Conservation (phyloP, 495 filamentous ascomycete genomes). For the Penicillium bialowiezense region DNA sequence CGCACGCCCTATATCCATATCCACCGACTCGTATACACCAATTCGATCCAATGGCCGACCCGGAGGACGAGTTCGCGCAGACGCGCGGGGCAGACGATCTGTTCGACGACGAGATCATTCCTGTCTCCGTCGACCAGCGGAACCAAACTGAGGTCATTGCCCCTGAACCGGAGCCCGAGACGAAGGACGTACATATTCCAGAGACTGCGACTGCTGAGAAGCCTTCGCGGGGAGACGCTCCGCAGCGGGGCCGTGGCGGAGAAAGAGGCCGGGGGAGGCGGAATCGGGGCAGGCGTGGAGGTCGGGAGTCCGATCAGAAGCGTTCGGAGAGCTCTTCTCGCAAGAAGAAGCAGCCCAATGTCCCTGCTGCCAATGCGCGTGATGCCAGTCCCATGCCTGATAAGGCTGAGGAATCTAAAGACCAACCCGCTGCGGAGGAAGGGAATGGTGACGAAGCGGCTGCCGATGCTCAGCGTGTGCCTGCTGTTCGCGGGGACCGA, state of each 20-base stretch:
- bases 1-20: background rate
- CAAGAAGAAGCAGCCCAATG: slow-evolving; percentile 18
- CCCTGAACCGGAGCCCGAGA: slow-evolving; percentile 10
- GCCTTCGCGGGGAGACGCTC: slow-evolving; percentile 21
- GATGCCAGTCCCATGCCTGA: slow-evolving; percentile 14
- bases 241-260: slow-evolving; percentile 33
- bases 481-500: slow-evolving; percentile 65
- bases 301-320: slow-evolving; percentile 29
- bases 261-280: slow-evolving; percentile 37
- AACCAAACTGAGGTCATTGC: slow-evolving; percentile 27
- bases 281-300: slow-evolving; percentile 31
- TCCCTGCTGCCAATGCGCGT: slow-evolving; percentile 15
- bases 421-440: slow-evolving; percentile 21
- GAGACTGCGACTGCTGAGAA: slow-evolving; percentile 16
- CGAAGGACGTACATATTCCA: slow-evolving; percentile 3
- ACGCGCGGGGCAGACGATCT: slow-evolving; percentile 65
- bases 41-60: slow-evolving; percentile 21
- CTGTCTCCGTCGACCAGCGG: slow-evolving; percentile 44
- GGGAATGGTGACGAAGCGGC: slow-evolving; percentile 11
- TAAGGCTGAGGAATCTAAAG: slow-evolving; percentile 21
- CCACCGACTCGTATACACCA: background rate
- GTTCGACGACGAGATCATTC: slow-evolving; percentile 71
- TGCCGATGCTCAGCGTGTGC: slow-evolving; percentile 34
- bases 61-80: slow-evolving; percentile 56
- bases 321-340: slow-evolving; percentile 20